These are phyloP conservation scores for Cystoisospora suis DNA, from an alignment of 169 alveolate species.

Conservation along the genomic window DNA sequence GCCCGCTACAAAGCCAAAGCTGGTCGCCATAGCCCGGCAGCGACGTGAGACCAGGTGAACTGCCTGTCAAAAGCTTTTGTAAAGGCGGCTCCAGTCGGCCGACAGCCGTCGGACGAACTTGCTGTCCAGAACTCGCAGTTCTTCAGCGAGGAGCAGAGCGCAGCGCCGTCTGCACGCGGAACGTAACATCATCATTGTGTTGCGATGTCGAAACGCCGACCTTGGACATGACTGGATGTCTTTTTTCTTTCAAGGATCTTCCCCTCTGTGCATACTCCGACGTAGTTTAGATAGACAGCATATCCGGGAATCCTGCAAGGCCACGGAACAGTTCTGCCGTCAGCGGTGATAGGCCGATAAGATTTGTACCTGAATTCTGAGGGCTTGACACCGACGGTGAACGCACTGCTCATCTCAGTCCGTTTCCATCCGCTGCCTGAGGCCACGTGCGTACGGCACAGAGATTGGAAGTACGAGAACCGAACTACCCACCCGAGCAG, in stretches of 20 bases:
- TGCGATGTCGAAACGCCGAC: neutral
- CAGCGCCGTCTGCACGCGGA: slow-evolving; percentile 18
- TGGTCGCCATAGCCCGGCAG: slow-evolving; percentile 28
- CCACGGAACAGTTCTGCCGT: too few relatives aligned
- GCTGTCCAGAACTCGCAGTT: slow-evolving; percentile 9
- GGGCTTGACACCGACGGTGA: slow-evolving; percentile 34
- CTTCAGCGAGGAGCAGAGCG: neutral
- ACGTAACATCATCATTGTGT: neutral
- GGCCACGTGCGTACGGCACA: neutral
- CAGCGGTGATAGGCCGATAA: too few relatives aligned
- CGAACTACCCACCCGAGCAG: slow-evolving; percentile 5
- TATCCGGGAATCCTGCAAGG: slow-evolving; percentile 26
- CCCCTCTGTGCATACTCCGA: slow-evolving; percentile 6
- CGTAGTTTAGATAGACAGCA: slow-evolving; percentile 43
- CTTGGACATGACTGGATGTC: neutral
- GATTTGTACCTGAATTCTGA: slow-evolving; percentile 5
- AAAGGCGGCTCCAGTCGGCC: neutral
- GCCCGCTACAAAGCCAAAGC: slow-evolving; percentile 34
- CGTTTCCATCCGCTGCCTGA: slow-evolving; percentile 13
- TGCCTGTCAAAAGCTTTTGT: neutral
- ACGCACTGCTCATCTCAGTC: neutral
- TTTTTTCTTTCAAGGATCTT: neutral
- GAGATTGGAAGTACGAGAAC: neutral
- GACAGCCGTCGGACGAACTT: neutral
- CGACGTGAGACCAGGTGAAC: slow-evolving; percentile 12